Evolutionary conservation across 352 stramenopile species (phyloP), one percentile per base, ranked within the genome.

Genomic region (Globisporangium perplexum): DNA sequence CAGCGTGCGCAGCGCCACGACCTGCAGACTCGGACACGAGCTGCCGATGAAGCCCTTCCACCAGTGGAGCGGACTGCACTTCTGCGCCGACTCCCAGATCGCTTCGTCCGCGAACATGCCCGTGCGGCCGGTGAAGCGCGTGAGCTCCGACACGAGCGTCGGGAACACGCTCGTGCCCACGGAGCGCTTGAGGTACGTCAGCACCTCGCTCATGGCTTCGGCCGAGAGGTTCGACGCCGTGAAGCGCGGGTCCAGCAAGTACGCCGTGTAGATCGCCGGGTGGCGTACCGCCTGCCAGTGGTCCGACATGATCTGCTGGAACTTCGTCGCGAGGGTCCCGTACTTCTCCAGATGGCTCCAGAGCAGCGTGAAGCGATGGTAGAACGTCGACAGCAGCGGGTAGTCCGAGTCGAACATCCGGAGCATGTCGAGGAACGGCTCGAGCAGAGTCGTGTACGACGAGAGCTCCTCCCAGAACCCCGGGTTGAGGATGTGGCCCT

Each of bases 1-100:
- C 43, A 90, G 47, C 17, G 76, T 85, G 30, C 69, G 74, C 48
- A 90, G 47, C n/a, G 75, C 80, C 15, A 88, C 62, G 18, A 64
- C 50, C 49, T 90, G 77, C 22, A 90, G 57, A 54, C 86, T 77
- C 17, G 77, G 80, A 52, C 76, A 86, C 50, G 77, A 84, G 44
- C 73, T 71, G 20, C 77, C 80, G 60, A 90, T 88, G 35, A 90
- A 88, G n/a, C 74, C 77, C 44, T 87, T 88, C 77, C 77, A 90
- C 77, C 77, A 90, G 49, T 86, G 68, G 59, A 88, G 58, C 2
- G 74, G 80, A 50, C 74, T 83, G 60, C 75, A 86, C 35, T 88
- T 83, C 28, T 86, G 74, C 3, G 77, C 80, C 14, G 77, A 87
- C 26, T 85, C 79, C 79, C 77, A 88, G 39, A 90, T 76, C 8